These are phyloP conservation scores for Rhizomucor miehei DNA, from an alignment of 371 early-diverging fungal genomes.

Conservation along the genomic window DNA sequence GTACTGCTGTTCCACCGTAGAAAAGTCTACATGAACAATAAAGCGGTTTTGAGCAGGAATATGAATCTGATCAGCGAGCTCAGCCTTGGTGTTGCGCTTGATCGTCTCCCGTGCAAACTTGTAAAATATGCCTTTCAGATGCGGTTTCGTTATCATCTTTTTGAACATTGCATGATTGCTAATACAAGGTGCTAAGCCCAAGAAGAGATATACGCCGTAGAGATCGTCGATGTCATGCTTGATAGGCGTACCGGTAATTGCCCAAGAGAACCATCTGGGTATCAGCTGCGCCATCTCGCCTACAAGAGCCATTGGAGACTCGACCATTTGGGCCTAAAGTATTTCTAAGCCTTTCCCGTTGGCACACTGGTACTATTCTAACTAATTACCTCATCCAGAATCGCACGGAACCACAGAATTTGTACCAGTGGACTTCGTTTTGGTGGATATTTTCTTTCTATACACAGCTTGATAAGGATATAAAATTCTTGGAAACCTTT, in stretches of 20 bases:
- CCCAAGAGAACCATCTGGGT: constrained; percentile 64
- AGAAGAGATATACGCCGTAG: constrained; percentile 46
- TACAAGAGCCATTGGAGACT: constrained; percentile 36
- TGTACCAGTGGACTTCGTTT: constrained; percentile 44
- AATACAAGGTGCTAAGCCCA: constrained; percentile 34
- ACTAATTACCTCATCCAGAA: constrained; percentile 56
- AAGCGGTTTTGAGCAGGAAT: constrained; percentile 56
- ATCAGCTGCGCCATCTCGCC: constrained; percentile 57
- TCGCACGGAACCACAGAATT: constrained; percentile 61
- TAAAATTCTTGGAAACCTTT: too few species aligned
- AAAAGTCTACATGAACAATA: constrained; percentile 49
- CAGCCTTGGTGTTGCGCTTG: constrained; percentile 56
- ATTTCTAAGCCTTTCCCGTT: neutral
- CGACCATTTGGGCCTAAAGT: constrained; percentile 68
- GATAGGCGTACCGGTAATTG: constrained; percentile 72
- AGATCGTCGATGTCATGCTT: constrained; percentile 45
- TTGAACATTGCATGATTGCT: constrained; percentile 15
- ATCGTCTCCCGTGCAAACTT: constrained; percentile 40
- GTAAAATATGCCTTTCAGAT: constrained; percentile 25
- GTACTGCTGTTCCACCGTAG: constrained; percentile 58
- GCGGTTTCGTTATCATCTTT: neutral
- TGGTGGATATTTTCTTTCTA: constrained; percentile 36
- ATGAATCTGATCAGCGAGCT: constrained; percentile 47
- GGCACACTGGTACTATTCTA: too few species aligned
- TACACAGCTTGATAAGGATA: neutral